Evolutionary conservation across 2,329 filamentous ascomycete species (phyloP).

Genomic region (Diaporthe australafricana): DNA sequence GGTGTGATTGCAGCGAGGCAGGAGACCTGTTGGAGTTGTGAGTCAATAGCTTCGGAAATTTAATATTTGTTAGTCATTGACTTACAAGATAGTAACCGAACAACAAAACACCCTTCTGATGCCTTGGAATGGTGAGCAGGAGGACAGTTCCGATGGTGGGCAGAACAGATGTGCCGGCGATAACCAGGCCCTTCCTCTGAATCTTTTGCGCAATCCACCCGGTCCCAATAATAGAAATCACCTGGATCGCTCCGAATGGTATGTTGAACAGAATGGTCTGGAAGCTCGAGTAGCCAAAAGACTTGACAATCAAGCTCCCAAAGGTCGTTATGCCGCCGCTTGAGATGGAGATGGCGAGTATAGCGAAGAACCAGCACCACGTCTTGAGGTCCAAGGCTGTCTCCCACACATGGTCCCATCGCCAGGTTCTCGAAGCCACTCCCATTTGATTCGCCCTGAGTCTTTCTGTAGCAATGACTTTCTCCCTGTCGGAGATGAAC

Average conservation of each 20-base stretch:
- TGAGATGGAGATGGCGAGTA: slow-evolving; percentile 66
- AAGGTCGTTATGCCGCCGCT: slow-evolving; percentile 70
- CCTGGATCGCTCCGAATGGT: slow-evolving; percentile 68
- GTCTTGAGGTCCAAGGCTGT: slow-evolving; percentile 54
- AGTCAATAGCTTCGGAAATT: background rate
- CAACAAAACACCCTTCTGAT: slow-evolving; percentile 59
- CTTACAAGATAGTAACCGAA: slow-evolving; percentile 63
- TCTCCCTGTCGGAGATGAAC: slow-evolving; percentile 67
- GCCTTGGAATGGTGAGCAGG: slow-evolving; percentile 59
- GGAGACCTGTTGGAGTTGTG: slow-evolving; percentile 35
- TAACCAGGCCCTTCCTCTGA: slow-evolving; percentile 57
- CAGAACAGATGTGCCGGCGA: slow-evolving; percentile 51
- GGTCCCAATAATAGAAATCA: slow-evolving; percentile 68
- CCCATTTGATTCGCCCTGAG: slow-evolving; percentile 63
- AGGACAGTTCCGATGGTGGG: slow-evolving; percentile 57
- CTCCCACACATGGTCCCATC: slow-evolving; percentile 56
- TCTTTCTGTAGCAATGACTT: slow-evolving; percentile 68
- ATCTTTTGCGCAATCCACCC: slow-evolving; percentile 57
- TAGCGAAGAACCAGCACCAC: slow-evolving; percentile 56
- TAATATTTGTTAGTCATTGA: background rate
- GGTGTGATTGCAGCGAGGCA: slow-evolving; percentile 55
- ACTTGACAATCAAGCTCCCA: slow-evolving; percentile 67
- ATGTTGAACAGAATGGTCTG: slow-evolving; percentile 71
- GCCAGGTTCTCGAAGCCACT: slow-evolving; percentile 52
- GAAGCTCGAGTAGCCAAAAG: slow-evolving; percentile 68